Evolutionary conservation across 345 rosid species (phyloP), one percentile per base, ranked within the genome.

Genomic region (Euphorbia pulcherrima): DNA sequence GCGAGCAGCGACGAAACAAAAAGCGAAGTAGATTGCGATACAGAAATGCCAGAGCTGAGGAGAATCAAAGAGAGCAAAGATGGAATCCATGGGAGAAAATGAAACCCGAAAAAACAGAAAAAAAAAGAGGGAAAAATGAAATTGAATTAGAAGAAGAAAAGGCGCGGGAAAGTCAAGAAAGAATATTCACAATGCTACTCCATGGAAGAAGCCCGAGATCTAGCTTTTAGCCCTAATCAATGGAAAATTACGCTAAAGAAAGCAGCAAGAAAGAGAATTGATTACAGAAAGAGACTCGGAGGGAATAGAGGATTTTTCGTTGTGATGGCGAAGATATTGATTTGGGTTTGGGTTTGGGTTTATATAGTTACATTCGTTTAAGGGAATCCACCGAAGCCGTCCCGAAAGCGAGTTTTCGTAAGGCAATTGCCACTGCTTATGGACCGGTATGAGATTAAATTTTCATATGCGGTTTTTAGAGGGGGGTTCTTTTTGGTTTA

Each of bases 11-110:
- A 85, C 78, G 84, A 89, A 87, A 59, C 78, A 74, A 28, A 85
- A 51, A 44, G 93, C 91, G 83, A 91, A 94, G 81, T 55, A 76
- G 46, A 89, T 35, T 33, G 93, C 86, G 65, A 77, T 29, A 73
- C 85, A 68, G 69, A 86, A 84, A 81, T 89, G 80, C 81, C 73
- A 83, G 2, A 72, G 72, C n/a, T 75, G 70, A 8, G 86, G 81
- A 48, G 76, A 79, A 62, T 69, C 82, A 71, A 55, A 68, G 62
- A 46, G 69, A 57, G 77, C 69, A 51, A 75, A 73, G 75, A 83
- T 66, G 68, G 81, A 75, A 37, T 86, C 97, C 94, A 91, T 90
- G 62, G 8, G 62, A 17, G 10, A 51, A 8, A 46, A 51, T 62
- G 26, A 24, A 14, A 21, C 27, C 4, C 23, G 26, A 14, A 28